Evolutionary conservation across 306 rosid species (phyloP).

Genomic region (Carpinus viminea): DNA sequence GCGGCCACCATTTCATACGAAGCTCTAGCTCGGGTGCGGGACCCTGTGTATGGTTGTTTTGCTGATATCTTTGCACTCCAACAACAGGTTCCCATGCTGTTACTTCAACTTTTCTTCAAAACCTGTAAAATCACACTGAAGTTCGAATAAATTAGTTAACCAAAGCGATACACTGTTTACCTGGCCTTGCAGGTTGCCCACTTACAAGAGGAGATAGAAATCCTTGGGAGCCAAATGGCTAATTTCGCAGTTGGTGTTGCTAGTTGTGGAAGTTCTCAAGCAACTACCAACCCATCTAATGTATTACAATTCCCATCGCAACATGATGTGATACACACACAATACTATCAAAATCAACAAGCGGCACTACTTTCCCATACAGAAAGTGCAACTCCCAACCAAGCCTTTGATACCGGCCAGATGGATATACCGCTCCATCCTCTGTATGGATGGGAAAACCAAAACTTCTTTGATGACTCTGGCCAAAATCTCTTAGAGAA

Average conservation of each 20-base stretch:
- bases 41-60: slow-evolving; percentile 80
- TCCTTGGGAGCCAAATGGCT: slow-evolving; percentile 57
- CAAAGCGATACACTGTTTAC: neutral
- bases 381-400: slow-evolving; percentile 26
- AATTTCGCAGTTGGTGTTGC: slow-evolving; percentile 26
- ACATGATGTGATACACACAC: slow-evolving; percentile 40
- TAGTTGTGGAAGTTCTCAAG: slow-evolving; percentile 38
- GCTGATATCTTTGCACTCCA: slow-evolving; percentile 80
- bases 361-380: slow-evolving; percentile 34
- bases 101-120: slow-evolving; percentile 2
- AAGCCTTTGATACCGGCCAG: slow-evolving; percentile 38
- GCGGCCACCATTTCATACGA: slow-evolving; percentile 74
- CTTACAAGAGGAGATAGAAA: slow-evolving; percentile 88
- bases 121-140: slow-evolving; percentile 8
- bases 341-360: slow-evolving; percentile 41
- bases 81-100: slow-evolving; percentile 53
- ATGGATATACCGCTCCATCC: slow-evolving; percentile 44
- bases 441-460: slow-evolving; percentile 41
- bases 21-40: slow-evolving; percentile 79
- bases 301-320: slow-evolving; percentile 41
- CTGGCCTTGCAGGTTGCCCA: slow-evolving; percentile 53
- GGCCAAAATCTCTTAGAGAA: slow-evolving; percentile 43
- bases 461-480: slow-evolving; percentile 37
- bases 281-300: slow-evolving; percentile 22
- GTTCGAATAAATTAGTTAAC: neutral